A percentile compares a stretch with the other conserved stretches of the same genome.
Evolutionary conservation across 2,329 filamentous ascomycete genomes (phyloP).

Genomic region (Aureobasidium namibiae): DNA sequence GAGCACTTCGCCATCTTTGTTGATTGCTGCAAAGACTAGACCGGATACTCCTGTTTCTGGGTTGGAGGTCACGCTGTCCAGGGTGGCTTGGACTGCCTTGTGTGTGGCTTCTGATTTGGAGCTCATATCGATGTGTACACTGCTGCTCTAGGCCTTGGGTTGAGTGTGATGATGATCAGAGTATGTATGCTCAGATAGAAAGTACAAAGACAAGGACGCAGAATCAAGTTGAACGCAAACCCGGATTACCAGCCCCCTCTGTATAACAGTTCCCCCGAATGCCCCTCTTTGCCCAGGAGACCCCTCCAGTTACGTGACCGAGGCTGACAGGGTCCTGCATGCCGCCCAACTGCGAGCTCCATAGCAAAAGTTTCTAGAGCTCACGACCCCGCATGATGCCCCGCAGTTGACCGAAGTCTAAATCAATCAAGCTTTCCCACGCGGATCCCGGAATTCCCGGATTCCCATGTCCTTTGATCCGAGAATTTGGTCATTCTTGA

Average conservation of each 20-base stretch:
- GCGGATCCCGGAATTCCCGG: neutral
- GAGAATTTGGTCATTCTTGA: neutral
- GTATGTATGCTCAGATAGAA: neutral
- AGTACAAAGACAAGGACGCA: neutral
- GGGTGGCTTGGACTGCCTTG: constrained; percentile 10
- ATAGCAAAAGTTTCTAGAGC: neutral
- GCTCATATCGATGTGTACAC: neutral
- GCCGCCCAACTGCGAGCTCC: neutral
- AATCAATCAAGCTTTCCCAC: neutral
- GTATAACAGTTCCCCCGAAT: neutral
- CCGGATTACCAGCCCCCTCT: neutral
- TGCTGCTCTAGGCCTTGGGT: neutral
- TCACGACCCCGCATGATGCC: neutral
- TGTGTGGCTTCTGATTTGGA: neutral
- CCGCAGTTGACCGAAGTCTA: neutral
- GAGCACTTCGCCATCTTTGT: constrained; percentile 36
- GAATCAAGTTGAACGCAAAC: neutral
- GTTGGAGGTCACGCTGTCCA: constrained; percentile 15
- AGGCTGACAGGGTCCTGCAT: neutral
- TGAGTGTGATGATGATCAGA: too few species aligned
- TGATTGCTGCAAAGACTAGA: constrained; percentile 38
- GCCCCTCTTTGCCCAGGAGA: neutral
- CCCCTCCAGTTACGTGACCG: neutral
- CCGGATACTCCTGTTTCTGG: constrained; percentile 29
- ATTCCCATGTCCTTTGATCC: neutral